These are phyloP conservation scores for Panicum miliaceum DNA, from an alignment of 176 grass and related monocot genomes.

Conservation along the genomic window DNA sequence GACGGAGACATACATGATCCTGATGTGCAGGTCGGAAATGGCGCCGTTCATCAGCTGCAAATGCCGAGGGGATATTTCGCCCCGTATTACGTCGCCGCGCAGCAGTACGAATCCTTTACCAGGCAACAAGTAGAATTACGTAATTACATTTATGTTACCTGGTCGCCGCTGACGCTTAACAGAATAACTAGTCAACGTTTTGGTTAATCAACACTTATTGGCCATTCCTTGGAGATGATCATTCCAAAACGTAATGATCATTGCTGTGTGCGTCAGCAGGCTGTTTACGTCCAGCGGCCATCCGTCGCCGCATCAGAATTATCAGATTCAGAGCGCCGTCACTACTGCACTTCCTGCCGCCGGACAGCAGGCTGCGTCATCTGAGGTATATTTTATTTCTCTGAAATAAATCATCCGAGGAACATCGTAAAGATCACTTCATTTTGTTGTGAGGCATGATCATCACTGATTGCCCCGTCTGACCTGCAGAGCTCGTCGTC, in stretches of 20 bases:
- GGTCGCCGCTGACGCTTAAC: neutral
- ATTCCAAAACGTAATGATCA: neutral
- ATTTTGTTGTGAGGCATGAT: neutral
- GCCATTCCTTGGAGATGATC: neutral
- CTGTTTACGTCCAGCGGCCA: neutral
- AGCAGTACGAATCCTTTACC: slow-evolving; percentile 39
- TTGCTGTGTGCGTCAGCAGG: slow-evolving; percentile 2
- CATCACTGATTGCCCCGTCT: neutral
- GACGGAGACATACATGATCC: neutral
- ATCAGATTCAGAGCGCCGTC: slow-evolving; percentile 5
- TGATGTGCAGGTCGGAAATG: slow-evolving; percentile 44
- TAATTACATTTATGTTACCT: neutral
- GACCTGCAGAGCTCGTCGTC: slow-evolving; percentile 41
- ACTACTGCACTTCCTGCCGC: neutral
- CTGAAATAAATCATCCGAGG: too few relatives aligned
- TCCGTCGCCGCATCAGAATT: neutral
- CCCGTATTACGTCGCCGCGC: slow-evolving; percentile 13
- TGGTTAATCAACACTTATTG: neutral
- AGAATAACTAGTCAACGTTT: neutral
- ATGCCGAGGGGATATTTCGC: neutral
- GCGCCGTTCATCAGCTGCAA: neutral
- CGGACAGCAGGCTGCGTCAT: neutral
- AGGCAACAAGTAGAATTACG: slow-evolving; percentile 14
- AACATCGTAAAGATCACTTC: neutral
- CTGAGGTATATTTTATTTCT: slow-evolving; percentile 1